Conservation (phyloP, 176 grass and related monocot genomes). For the Eragrostis nindensis region DNA sequence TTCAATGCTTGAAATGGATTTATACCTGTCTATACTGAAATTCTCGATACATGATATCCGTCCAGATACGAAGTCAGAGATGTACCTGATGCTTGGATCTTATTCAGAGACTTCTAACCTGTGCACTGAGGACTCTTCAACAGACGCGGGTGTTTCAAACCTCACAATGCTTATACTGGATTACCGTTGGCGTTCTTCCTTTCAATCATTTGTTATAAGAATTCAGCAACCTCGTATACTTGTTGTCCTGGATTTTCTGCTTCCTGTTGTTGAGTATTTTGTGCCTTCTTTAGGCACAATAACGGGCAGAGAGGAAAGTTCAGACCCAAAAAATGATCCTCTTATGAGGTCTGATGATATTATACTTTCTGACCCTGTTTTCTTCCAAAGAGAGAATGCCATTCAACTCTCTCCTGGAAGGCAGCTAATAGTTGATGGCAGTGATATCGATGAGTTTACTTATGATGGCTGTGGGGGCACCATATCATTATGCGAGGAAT, state of each 20-base stretch:
- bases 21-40: conserved; percentile 85
- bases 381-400: conserved; percentile 67
- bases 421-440: conserved; percentile 96
- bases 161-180: conserved; percentile 98
- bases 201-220: conserved; percentile 91
- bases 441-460: conserved; percentile 72
- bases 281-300: conserved; percentile 88
- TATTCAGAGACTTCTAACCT: conserved; percentile 71
- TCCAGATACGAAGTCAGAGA: conserved; percentile 88
- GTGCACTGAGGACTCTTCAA: conserved; percentile 38
- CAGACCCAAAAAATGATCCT: conserved; percentile 87
- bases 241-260: conserved; percentile 91
- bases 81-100: conserved; percentile 94
- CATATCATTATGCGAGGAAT: conserved; percentile 84
- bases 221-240: conserved; percentile 92
- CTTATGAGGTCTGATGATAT: conserved; percentile 84
- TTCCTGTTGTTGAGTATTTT: conserved; percentile 89
- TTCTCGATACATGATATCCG: conserved; percentile 89
- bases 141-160: conserved; percentile 62
- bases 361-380: conserved; percentile 71
- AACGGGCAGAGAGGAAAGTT: conserved; percentile 83
- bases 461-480: conserved; percentile 95
- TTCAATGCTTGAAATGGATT: conserved; percentile 84
- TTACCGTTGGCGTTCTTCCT: conserved; percentile 90
- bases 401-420: conserved; percentile 86